These are phyloP conservation scores for Aphanomyces invadans DNA, from an alignment of 352 stramenopile genomes.

Conservation along the genomic window DNA sequence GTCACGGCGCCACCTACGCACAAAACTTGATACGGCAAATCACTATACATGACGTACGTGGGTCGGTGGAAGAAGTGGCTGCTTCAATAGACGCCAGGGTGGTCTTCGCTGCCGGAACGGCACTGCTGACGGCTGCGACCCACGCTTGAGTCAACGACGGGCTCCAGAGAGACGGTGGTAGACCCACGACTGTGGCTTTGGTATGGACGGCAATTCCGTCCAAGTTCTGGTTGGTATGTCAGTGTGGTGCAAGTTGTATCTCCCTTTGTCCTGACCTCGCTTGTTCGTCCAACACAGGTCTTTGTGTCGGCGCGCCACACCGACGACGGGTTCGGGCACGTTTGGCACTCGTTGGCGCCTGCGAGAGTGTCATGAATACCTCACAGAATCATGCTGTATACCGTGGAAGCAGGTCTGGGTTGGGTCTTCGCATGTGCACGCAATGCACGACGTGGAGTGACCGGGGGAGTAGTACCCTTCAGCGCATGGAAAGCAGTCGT, in stretches of 20 bases:
- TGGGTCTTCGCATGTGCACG: slow-evolving; percentile 30
- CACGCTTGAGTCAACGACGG: background rate
- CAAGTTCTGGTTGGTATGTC: background rate
- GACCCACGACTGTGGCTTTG: background rate
- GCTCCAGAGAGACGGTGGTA: background rate
- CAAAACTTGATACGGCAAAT: too few species aligned
- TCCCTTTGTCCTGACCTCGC: too few species aligned
- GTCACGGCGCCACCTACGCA: background rate
- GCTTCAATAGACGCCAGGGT: background rate
- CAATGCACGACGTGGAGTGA: slow-evolving; percentile 29
- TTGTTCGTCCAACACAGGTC: background rate
- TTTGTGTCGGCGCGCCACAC: background rate
- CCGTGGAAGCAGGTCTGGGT: background rate
- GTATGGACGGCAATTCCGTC: background rate
- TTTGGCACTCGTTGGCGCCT: background rate
- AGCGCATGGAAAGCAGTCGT: slow-evolving; percentile 31
- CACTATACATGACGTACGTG: background rate
- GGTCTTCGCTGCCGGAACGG: background rate
- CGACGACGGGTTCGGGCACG: background rate
- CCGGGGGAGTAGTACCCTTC: slow-evolving; percentile 34
- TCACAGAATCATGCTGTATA: background rate
- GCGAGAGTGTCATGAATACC: background rate
- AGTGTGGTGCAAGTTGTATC: too few species aligned
- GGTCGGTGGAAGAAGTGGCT: background rate
- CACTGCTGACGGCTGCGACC: background rate